phyloP scores from a whole-genome alignment of 2,329 filamentous ascomycete genomes.

The Alternaria panax region DNA sequence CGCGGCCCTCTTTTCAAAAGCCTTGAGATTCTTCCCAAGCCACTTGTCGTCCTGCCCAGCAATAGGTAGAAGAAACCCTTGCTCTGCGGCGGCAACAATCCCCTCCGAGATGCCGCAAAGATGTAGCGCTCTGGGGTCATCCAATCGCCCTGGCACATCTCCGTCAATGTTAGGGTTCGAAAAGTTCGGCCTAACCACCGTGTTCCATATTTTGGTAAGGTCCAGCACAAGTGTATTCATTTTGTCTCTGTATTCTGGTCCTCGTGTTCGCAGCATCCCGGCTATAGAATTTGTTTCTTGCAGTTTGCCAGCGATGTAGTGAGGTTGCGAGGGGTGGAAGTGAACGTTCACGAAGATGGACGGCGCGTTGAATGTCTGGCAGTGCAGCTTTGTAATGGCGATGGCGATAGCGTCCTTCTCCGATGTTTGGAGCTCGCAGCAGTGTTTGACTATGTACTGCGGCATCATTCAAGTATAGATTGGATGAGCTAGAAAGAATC shows the following conservation, averaged over 20 bases:
- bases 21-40: neutral
- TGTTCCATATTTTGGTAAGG: neutral
- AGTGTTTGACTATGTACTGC: neutral
- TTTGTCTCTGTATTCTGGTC: neutral
- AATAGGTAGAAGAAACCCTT: neutral
- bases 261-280: neutral
- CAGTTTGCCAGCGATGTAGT: neutral
- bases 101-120: neutral
- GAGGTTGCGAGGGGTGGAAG: neutral
- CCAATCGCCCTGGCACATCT: neutral
- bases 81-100: neutral
- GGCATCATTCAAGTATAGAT: neutral
- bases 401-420: neutral
- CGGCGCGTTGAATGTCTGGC: neutral
- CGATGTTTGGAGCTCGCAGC: neutral
- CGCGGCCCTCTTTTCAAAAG: neutral
- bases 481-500: neutral
- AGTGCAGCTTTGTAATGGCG: neutral
- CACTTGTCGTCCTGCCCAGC: neutral
- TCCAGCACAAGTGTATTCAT: neutral
- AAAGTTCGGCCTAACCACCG: neutral
- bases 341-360: neutral
- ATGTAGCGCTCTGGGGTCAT: neutral
- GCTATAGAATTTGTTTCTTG: neutral
- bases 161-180: neutral